Conservation (phyloP, 768 basidiomycete species). For the Mycena polygramma region DNA sequence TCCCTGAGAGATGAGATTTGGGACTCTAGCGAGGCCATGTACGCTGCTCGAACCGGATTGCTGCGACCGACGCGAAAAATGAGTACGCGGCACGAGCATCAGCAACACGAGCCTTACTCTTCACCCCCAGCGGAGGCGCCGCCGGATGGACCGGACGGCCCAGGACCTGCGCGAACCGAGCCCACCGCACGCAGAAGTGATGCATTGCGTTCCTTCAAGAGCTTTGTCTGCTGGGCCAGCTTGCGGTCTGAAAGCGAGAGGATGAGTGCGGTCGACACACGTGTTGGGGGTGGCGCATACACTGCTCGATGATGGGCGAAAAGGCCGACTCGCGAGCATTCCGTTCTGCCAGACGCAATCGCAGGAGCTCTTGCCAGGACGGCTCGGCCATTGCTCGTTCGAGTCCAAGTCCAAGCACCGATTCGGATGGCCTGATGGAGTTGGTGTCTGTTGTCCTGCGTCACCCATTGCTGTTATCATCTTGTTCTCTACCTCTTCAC, state of each 20-base stretch:
- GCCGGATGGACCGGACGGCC: constrained; percentile 64
- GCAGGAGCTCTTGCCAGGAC: constrained; percentile 86
- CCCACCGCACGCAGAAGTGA: constrained; percentile 88
- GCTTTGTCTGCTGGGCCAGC: constrained; percentile 91
- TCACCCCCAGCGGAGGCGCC: constrained; percentile 72
- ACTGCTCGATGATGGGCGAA: constrained; percentile 91
- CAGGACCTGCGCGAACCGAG: constrained; percentile 74
- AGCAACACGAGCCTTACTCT: constrained; percentile 66
- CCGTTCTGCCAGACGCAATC: constrained; percentile 84
- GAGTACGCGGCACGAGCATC: constrained; percentile 28
- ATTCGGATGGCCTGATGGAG: constrained; percentile 10
- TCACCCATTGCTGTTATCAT: constrained; percentile 37
- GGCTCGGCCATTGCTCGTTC: constrained; percentile 76
- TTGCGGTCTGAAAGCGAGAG: constrained; percentile 75
- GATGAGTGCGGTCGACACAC: constrained; percentile 35
- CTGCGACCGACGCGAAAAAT: constrained; percentile 53
- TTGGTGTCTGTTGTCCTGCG: constrained; percentile 14
- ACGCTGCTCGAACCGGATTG: constrained; percentile 88
- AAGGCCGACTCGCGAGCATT: constrained; percentile 87
- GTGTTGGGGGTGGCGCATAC: constrained; percentile 60
- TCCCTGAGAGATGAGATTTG: constrained; percentile 93
- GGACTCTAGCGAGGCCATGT: constrained; percentile 91
- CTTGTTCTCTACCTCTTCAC: constrained; percentile 39
- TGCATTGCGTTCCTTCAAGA: constrained; percentile 93
- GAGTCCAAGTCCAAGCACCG: neutral